A percentile compares a stretch with the other conserved stretches of the same genome.
phyloP scores from a whole-genome alignment of 306 rosid species.

The Cicer yamashitae region DNA sequence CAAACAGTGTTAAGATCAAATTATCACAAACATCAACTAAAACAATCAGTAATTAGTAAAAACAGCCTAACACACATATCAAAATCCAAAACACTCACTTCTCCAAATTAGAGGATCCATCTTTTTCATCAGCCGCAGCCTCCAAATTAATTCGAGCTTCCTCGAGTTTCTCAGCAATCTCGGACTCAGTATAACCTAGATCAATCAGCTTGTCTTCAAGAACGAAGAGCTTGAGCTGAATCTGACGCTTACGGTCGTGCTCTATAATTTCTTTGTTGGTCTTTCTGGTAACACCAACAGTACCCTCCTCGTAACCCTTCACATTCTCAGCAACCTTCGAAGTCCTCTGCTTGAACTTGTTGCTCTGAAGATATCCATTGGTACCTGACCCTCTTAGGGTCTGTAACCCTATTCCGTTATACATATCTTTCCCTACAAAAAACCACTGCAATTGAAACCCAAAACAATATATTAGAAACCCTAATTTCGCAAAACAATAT shows the following conservation, averaged over 20 bases:
- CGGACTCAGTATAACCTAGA: constrained; percentile 69
- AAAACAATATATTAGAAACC: not conserved
- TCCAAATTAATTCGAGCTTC: constrained; percentile 67
- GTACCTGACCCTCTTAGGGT: constrained; percentile 98
- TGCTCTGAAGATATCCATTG: constrained; percentile 85
- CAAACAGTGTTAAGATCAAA: too few species aligned
- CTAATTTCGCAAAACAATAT: not conserved
- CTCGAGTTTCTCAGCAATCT: constrained; percentile 63
- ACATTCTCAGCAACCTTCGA: constrained; percentile 67
- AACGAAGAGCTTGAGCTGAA: constrained; percentile 76
- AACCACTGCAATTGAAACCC: constrained; percentile 16
- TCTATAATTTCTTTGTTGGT: constrained; percentile 81
- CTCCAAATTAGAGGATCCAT: too few species aligned
- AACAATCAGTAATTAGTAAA: too few species aligned
- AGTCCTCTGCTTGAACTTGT: constrained; percentile 75
- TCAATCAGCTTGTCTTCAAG: constrained; percentile 86
- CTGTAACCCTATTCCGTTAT: constrained; percentile 93
- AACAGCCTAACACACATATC: too few species aligned
- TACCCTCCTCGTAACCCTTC: constrained; percentile 45
- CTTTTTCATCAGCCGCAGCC: constrained; percentile 14
- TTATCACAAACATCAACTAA: too few species aligned
- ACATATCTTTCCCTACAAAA: constrained; percentile 51
- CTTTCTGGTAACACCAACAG: constrained; percentile 66
- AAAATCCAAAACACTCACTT: too few species aligned
- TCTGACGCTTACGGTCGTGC: constrained; percentile 94